Percentiles rank a stretch among this genome's conserved stretches.
phyloP scores from a whole-genome alignment of 1,284 basidiomycete genomes.

The Papiliotrema fonsecae region DNA sequence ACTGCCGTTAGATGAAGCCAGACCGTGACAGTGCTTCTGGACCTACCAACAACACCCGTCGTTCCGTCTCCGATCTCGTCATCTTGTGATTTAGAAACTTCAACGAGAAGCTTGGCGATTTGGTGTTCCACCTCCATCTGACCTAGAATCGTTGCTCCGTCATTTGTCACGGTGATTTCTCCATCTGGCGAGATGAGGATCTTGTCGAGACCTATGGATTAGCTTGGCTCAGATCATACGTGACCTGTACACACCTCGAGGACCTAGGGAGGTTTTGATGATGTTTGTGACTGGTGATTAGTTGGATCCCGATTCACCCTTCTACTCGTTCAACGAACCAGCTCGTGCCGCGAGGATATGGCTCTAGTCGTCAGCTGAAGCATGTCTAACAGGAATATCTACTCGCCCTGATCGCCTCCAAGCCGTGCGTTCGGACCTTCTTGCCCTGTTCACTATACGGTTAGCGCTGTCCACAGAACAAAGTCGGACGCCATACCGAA shows the following conservation, averaged over 20 bases:
- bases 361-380: slow-evolving; percentile 53
- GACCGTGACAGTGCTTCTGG: neutral
- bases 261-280: slow-evolving; percentile 89
- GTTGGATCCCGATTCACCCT: neutral
- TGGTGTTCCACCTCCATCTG: slow-evolving; percentile 99
- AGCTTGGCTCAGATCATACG: neutral
- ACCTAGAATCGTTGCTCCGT: slow-evolving; percentile 90
- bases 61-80: slow-evolving; percentile 99
- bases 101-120: slow-evolving; percentile 95
- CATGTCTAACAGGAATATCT: neutral
- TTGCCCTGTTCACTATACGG: slow-evolving; percentile 72
- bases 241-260: slow-evolving; percentile 61
- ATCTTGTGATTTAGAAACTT: slow-evolving; percentile 90
- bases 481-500: slow-evolving; percentile 49
- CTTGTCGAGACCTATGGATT: slow-evolving; percentile 80
- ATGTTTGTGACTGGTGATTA: slow-evolving; percentile 75
- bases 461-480: slow-evolving; percentile 8
- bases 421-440: slow-evolving; percentile 90
- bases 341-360: slow-evolving; percentile 85
- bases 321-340: slow-evolving; percentile 13
- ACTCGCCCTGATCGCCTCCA: slow-evolving; percentile 90
- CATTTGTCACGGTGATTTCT: slow-evolving; percentile 98
- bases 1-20: slow-evolving; percentile 53
- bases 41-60: slow-evolving; percentile 92
- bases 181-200: slow-evolving; percentile 98